Conservation (phyloP, 2,329 filamentous ascomycete genomes). For the Huntiella abstrusa region DNA sequence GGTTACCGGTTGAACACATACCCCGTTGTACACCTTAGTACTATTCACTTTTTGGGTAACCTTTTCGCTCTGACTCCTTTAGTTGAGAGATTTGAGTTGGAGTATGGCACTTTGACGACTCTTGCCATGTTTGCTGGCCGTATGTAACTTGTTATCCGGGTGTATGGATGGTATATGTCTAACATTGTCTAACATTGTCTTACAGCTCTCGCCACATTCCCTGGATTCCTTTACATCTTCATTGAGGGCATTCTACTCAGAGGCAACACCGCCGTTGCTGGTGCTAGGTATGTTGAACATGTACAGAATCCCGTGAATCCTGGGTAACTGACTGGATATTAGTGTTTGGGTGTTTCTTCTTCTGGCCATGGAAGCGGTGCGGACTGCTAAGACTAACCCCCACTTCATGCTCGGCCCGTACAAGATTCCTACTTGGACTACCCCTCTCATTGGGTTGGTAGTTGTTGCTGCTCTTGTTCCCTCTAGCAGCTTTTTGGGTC, state of each 20-base stretch:
- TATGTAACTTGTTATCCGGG: conserved; percentile 26
- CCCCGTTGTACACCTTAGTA: conserved; percentile 63
- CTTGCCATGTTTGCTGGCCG: conserved; percentile 76
- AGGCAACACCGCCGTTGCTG: conserved; percentile 56
- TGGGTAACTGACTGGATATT: not conserved
- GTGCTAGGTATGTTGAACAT: conserved; percentile 50
- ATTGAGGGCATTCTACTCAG: conserved; percentile 56
- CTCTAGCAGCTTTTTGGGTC: conserved; percentile 67
- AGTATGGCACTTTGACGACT: conserved; percentile 81
- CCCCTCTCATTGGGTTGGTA: conserved; percentile 59
- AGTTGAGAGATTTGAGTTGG: conserved; percentile 79
- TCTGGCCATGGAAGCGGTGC: conserved; percentile 66
- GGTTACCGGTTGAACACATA: conserved; percentile 90
- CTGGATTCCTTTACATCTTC: conserved; percentile 62
- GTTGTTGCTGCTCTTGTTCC: conserved; percentile 62
- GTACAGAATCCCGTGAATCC: not conserved
- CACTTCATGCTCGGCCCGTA: conserved; percentile 44
- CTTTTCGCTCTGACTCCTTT: conserved; percentile 66
- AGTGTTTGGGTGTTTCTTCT: conserved; percentile 90
- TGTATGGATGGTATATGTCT: not conserved
- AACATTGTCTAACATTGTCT: conserved; percentile 6
- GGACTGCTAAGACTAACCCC: conserved; percentile 67
- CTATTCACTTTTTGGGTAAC: conserved; percentile 69
- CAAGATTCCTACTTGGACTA: conserved; percentile 80
- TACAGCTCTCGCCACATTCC: conserved; percentile 61